Conservation (phyloP, 352 stramenopile species). For the Phytophthora pinifolia region DNA sequence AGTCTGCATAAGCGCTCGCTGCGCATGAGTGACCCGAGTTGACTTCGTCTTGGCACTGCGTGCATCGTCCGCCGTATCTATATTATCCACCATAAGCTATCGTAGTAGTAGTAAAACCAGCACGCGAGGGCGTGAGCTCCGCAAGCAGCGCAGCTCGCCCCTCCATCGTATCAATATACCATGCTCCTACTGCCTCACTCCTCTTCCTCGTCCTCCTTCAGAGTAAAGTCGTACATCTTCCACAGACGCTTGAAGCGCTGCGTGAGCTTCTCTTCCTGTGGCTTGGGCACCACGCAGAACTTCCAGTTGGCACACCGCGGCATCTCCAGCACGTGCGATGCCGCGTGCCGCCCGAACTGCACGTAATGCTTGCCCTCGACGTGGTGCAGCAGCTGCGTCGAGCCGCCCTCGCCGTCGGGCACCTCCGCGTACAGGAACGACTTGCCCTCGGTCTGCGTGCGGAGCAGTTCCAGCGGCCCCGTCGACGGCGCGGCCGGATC, state of each 20-base stretch:
- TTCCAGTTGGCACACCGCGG: slow-evolving; percentile 80
- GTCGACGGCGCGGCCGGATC: slow-evolving; percentile 11
- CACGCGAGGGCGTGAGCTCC: not conserved
- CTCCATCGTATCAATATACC: slow-evolving; percentile 30
- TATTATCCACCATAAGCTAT: slow-evolving; percentile 37
- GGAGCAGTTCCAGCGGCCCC: slow-evolving; percentile 37
- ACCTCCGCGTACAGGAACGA: slow-evolving; percentile 73
- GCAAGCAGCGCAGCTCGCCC: too few relatives aligned
- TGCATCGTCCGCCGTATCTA: slow-evolving; percentile 20
- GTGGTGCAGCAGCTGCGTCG: slow-evolving; percentile 50
- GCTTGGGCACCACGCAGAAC: slow-evolving; percentile 77
- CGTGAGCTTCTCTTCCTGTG: slow-evolving; percentile 68
- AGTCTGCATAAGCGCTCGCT: slow-evolving; percentile 14
- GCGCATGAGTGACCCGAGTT: not conserved
- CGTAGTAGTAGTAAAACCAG: slow-evolving; percentile 25
- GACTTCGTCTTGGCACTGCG: not conserved
- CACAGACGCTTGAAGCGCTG: slow-evolving; percentile 64
- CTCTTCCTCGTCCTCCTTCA: slow-evolving; percentile 34
- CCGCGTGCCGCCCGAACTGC: slow-evolving; percentile 76
- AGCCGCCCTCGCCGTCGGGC: slow-evolving; percentile 42
- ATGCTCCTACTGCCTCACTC: slow-evolving; percentile 7
- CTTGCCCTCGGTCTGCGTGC: slow-evolving; percentile 38
- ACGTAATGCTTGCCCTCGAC: slow-evolving; percentile 84
- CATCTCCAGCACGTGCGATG: slow-evolving; percentile 58
- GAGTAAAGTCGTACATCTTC: slow-evolving; percentile 76